These are phyloP conservation scores for Glomus cerebriforme DNA, from an alignment of 192 early-diverging fungal genomes.

Conservation along the genomic window DNA sequence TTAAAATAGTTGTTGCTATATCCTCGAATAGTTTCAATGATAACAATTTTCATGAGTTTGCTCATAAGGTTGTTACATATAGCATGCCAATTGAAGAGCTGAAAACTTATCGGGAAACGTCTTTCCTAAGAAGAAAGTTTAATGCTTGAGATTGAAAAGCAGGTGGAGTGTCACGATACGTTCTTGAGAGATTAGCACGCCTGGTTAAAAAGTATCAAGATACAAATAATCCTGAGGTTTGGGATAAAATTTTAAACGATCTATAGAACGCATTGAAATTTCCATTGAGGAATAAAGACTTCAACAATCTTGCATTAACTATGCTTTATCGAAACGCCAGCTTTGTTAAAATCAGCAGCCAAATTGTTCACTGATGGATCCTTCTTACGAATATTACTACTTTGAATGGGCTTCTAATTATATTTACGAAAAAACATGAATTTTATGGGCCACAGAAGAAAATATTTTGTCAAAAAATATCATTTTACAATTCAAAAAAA, in stretches of 20 bases:
- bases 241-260: constrained; percentile 10
- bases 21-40: neutral
- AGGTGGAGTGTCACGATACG: neutral
- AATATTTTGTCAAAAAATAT: too few relatives aligned
- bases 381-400: constrained; percentile 20
- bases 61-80: neutral
- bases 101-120: neutral
- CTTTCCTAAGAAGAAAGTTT: neutral
- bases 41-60: neutral
- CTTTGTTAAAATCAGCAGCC: constrained; percentile 30
- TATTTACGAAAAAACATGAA: constrained; percentile 28
- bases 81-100: constrained; percentile 20
- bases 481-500: too few relatives aligned
- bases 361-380: constrained; percentile 35
- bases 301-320: constrained; percentile 25
- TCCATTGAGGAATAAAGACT: constrained; percentile 20
- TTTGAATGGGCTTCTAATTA: constrained; percentile 36
- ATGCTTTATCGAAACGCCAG: constrained; percentile 28
- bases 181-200: constrained; percentile 5
- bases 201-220: neutral
- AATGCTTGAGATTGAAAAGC: neutral
- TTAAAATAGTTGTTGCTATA: constrained; percentile 2
- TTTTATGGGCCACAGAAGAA: too few relatives aligned
- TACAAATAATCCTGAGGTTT: neutral
- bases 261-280: constrained; percentile 21